These are phyloP conservation scores for Fusarium aywerte DNA, from an alignment of 2,329 filamentous ascomycete species.

Conservation along the genomic window DNA sequence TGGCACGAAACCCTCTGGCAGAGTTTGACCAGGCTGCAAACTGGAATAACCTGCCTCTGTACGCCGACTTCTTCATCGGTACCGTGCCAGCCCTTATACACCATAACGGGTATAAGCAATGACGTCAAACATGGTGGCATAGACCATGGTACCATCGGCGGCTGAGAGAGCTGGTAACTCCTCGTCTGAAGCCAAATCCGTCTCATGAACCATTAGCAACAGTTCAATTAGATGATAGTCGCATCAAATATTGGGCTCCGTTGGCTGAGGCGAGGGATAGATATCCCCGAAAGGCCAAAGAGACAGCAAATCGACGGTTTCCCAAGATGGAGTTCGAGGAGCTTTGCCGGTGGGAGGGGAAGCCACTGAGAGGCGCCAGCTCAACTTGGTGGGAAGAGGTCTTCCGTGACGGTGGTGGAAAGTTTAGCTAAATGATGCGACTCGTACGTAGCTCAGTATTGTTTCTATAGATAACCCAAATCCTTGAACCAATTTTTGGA, in stretches of 20 bases:
- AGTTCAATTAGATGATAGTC: fast-evolving
- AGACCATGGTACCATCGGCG: constrained; percentile 6
- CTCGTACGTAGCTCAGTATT: neutral
- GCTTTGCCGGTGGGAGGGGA: neutral
- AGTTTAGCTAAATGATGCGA: neutral
- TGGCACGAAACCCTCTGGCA: neutral
- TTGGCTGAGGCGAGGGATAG: neutral
- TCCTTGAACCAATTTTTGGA: no score
- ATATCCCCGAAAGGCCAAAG: constrained; percentile 2
- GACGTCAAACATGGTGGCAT: constrained; percentile 3
- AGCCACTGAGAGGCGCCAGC: neutral
- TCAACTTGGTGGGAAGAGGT: constrained; percentile 8
- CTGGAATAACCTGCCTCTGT: constrained; percentile 2
- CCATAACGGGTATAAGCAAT: neutral
- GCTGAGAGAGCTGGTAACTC: neutral
- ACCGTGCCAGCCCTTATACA: neutral
- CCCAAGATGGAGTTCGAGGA: neutral
- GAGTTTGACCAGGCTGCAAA: neutral
- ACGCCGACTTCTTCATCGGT: neutral
- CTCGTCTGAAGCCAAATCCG: neutral
- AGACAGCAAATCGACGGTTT: neutral
- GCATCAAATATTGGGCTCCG: constrained; percentile 10
- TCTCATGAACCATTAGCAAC: neutral
- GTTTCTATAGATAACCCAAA: no score
- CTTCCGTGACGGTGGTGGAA: neutral